Evolutionary conservation across 345 rosid genomes (phyloP).

Genomic region (Citrus sinensis): DNA sequence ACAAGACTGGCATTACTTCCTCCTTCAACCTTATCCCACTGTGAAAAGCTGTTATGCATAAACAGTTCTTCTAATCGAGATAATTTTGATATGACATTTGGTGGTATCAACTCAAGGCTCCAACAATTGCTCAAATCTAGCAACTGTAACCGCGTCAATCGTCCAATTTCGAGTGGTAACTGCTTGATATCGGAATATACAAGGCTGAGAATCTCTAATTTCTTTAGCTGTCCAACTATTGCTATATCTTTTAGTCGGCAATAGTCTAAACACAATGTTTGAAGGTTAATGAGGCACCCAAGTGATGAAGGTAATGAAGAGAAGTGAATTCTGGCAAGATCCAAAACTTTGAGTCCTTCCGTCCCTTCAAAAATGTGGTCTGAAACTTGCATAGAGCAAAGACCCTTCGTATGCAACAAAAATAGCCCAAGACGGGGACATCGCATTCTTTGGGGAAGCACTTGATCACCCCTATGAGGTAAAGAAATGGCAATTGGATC

Average conservation of each 20-base stretch:
- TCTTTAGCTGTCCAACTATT: background rate
- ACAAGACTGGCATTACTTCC: too few species aligned
- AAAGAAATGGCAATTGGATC: background rate
- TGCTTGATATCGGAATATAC: rapidly evolving
- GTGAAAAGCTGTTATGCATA: rapidly evolving
- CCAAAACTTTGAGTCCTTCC: background rate
- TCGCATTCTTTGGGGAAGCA: constrained; percentile 11
- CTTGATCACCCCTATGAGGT: background rate
- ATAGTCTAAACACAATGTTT: background rate
- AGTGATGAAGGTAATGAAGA: background rate
- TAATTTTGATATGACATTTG: background rate
- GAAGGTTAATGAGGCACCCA: background rate
- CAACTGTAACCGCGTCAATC: background rate
- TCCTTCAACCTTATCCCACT: background rate
- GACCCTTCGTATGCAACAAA: rapidly evolving
- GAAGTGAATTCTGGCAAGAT: background rate
- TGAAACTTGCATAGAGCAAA: rapidly evolving
- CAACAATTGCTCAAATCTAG: background rate
- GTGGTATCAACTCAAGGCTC: background rate
- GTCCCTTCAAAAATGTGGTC: background rate
- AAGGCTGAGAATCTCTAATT: background rate
- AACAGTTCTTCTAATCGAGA: background rate
- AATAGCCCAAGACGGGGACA: constrained; percentile 14
- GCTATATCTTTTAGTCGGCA: background rate
- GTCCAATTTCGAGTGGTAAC: background rate